Conservation (phyloP, 2,329 filamentous ascomycete genomes). For the Colletotrichum liriopes region DNA sequence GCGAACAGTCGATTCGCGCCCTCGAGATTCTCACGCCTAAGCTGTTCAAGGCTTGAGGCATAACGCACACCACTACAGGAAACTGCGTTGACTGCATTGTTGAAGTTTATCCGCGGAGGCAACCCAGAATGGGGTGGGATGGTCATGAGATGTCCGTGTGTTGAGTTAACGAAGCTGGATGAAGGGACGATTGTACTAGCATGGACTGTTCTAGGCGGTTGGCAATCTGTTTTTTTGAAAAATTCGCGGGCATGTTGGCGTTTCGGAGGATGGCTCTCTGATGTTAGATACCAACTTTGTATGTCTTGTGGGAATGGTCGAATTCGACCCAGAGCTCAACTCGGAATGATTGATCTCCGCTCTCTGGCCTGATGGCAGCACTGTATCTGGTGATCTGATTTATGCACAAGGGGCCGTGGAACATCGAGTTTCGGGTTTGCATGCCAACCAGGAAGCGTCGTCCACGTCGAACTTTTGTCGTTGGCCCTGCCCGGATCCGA, state of each 20-base stretch:
- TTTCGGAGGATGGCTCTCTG: constrained; percentile 36
- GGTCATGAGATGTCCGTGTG: background rate
- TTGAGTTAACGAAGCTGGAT: constrained; percentile 30
- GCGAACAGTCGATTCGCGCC: constrained; percentile 81
- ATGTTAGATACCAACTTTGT: constrained; percentile 43
- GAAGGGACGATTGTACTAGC: constrained; percentile 36
- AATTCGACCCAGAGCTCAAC: constrained; percentile 2
- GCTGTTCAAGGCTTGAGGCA: constrained; percentile 54
- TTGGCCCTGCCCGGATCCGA: background rate
- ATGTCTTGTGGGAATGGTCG: constrained; percentile 27
- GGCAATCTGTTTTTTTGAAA: constrained; percentile 38
- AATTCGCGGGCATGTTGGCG: constrained; percentile 31
- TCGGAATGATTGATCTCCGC: constrained; percentile 20
- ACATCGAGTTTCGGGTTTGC: background rate
- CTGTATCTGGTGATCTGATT: background rate
- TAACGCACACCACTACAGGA: background rate
- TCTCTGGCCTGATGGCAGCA: background rate
- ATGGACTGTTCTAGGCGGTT: constrained; percentile 33
- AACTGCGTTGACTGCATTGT: constrained; percentile 4
- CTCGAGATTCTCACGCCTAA: constrained; percentile 77
- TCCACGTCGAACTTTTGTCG: background rate
- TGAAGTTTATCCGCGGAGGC: background rate
- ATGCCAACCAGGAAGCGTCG: background rate
- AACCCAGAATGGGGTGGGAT: background rate
- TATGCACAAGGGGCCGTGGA: background rate